A percentile compares a stretch with the other conserved stretches of the same genome.
Evolutionary conservation across 2,329 filamentous ascomycete genomes (phyloP).

Genomic region (Fusarium liriodendri): DNA sequence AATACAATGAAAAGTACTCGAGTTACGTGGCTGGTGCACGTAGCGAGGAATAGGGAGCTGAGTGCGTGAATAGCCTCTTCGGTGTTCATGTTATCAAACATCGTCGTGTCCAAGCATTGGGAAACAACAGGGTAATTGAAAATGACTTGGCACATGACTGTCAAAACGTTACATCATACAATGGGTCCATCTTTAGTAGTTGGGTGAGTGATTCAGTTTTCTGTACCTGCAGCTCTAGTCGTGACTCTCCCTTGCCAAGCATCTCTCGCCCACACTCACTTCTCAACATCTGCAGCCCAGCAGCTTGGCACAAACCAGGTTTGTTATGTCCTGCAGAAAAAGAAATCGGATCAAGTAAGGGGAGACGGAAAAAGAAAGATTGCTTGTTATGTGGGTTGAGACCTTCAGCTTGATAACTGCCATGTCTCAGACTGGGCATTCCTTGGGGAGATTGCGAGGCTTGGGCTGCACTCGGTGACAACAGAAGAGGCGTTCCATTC

Average conservation of each 20-base stretch:
- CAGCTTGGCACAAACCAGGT: neutral
- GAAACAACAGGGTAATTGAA: neutral
- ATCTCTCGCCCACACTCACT: neutral
- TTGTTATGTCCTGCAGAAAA: neutral
- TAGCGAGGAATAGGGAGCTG: neutral
- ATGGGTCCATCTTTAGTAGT: neutral
- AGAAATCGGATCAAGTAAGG: neutral
- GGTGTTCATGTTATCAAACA: neutral
- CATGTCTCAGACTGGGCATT: conserved; percentile 28
- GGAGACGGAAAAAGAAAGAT: neutral
- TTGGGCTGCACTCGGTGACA: neutral
- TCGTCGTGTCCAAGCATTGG: neutral
- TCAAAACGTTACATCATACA: neutral
- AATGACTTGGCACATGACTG: neutral
- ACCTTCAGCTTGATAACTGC: neutral
- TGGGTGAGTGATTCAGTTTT: neutral
- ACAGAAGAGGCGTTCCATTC: conserved; percentile 15
- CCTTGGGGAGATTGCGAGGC: conserved; percentile 27
- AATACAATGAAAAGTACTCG: neutral
- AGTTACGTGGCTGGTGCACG: neutral
- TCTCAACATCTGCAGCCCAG: neutral
- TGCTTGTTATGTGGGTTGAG: neutral
- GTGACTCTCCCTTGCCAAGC: neutral
- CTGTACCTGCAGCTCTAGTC: neutral
- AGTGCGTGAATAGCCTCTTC: neutral